A percentile compares a stretch with the other conserved stretches of the same genome.
Evolutionary conservation across 345 rosid genomes (phyloP).

Genomic region (Nephelium lappaceum): DNA sequence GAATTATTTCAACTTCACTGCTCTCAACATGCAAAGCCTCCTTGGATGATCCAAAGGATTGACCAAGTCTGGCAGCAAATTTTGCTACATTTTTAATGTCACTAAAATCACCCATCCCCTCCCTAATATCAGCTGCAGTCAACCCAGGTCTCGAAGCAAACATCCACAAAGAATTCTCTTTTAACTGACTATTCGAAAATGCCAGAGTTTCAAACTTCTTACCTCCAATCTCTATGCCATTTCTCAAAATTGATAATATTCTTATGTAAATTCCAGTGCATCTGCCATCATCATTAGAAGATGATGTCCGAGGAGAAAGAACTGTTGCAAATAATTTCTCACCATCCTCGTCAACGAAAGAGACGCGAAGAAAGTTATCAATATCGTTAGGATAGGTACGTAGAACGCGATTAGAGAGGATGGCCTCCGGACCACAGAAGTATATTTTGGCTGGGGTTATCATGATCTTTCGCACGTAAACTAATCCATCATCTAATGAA

Average conservation of each 20-base stretch:
- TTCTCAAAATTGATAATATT: conserved; percentile 36
- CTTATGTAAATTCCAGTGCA: conserved; percentile 40
- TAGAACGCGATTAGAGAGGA: conserved; percentile 49
- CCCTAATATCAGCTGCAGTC: conserved; percentile 44
- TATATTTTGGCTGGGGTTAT: conserved; percentile 53
- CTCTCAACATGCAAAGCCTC: conserved; percentile 40
- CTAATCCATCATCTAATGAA: conserved; percentile 42
- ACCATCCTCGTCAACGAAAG: conserved; percentile 50
- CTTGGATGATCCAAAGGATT: conserved; percentile 52
- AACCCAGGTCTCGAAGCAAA: conserved; percentile 42
- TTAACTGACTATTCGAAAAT: conserved; percentile 49
- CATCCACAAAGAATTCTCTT: conserved; percentile 59
- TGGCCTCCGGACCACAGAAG: conserved; percentile 51
- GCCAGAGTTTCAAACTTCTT: conserved; percentile 56
- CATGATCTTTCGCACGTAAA: conserved; percentile 42
- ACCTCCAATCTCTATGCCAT: conserved; percentile 45
- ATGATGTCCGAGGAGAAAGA: conserved; percentile 36
- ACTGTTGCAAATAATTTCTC: conserved; percentile 40
- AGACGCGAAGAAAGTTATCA: conserved; percentile 50
- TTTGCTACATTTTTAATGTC: conserved; percentile 47
- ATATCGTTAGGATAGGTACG: conserved; percentile 33
- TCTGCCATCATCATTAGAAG: conserved; percentile 15
- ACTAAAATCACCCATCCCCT: conserved; percentile 40
- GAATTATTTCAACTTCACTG: conserved; percentile 38
- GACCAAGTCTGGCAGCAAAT: conserved; percentile 53